phyloP scores from a whole-genome alignment of 495 filamentous ascomycete species.

The Aspergillus campestris region DNA sequence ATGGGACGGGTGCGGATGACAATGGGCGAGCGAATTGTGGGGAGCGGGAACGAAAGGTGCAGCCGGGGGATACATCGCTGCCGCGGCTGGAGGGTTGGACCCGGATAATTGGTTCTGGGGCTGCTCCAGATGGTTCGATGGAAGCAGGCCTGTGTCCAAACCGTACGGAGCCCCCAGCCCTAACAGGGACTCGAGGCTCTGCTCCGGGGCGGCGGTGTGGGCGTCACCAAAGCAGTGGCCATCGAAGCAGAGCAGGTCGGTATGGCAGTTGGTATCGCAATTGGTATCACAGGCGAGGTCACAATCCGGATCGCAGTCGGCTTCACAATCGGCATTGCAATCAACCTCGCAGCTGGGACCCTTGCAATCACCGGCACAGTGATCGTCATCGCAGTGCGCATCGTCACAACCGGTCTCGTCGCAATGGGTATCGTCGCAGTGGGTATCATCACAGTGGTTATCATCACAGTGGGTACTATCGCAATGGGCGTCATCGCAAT shows the following conservation, averaged over 20 bases:
- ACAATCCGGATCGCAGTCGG: too few species aligned
- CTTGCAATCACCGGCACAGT: too few species aligned
- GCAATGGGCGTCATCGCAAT: constrained; percentile 21
- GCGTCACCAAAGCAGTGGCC: constrained; percentile 30
- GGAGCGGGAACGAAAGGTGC: constrained; percentile 20
- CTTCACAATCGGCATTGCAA: too few species aligned
- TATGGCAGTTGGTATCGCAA: too few species aligned
- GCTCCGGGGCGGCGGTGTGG: constrained; percentile 11
- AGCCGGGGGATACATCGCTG: constrained; percentile 11
- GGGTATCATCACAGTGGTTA: constrained; percentile 14
- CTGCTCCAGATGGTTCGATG: constrained; percentile 14
- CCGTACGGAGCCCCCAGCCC: constrained; percentile 24
- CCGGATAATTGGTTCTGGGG: constrained; percentile 9
- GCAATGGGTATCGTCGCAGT: constrained; percentile 21
- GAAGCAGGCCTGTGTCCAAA: constrained; percentile 23
- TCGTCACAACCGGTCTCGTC: constrained; percentile 8
- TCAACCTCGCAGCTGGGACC: too few species aligned
- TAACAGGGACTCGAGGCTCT: constrained; percentile 29
- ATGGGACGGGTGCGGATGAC: constrained; percentile 24
- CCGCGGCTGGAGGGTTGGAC: constrained; percentile 11
- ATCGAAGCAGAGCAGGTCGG: constrained; percentile 26
- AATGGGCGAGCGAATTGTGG: constrained; percentile 24
- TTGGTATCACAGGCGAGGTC: too few species aligned
- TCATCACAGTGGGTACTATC: constrained; percentile 14
- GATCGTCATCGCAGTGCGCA: too few species aligned